These are phyloP conservation scores for Ustilago sp. DNA, from an alignment of 1,284 basidiomycete species.

Conservation along the genomic window DNA sequence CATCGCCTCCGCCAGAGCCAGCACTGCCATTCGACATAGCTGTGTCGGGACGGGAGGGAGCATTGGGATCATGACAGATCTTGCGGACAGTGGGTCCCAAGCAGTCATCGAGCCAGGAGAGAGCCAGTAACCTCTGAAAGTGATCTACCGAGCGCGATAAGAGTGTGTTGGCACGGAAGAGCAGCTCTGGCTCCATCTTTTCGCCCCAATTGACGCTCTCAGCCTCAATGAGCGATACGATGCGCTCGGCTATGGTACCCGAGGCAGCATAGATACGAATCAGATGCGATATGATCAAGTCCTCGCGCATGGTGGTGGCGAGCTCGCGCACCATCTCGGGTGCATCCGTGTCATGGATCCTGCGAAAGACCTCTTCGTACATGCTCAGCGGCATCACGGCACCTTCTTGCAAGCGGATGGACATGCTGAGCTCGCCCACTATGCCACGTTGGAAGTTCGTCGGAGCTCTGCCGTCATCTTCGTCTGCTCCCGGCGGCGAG, in stretches of 20 bases:
- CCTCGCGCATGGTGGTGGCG: constrained; percentile 51
- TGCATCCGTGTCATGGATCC: constrained; percentile 38
- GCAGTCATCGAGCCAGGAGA: constrained; percentile 57
- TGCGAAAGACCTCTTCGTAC: constrained; percentile 47
- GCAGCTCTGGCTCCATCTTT: constrained; percentile 52
- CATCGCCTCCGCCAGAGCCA: constrained; percentile 21
- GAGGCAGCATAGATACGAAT: constrained; percentile 54
- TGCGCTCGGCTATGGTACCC: constrained; percentile 53
- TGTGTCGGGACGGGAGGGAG: constrained; percentile 26
- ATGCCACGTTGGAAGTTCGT: constrained; percentile 45
- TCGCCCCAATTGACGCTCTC: constrained; percentile 52
- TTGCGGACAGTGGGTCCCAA: constrained; percentile 53
- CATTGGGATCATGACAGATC: constrained; percentile 48
- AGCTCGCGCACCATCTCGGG: constrained; percentile 39
- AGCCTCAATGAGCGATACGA: constrained; percentile 44
- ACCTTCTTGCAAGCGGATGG: constrained; percentile 50
- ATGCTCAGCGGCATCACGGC: constrained; percentile 52
- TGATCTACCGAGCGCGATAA: constrained; percentile 60
- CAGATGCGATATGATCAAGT: constrained; percentile 51
- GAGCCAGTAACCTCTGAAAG: constrained; percentile 54
- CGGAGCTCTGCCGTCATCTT: constrained; percentile 29
- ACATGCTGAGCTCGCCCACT: constrained; percentile 57
- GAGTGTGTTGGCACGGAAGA: constrained; percentile 63
- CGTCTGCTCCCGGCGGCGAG: constrained; percentile 9
- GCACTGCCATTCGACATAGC: constrained; percentile 12